phyloP scores from a whole-genome alignment of 2,329 filamentous ascomycete species.

The Aureobasidium leucospermi region DNA sequence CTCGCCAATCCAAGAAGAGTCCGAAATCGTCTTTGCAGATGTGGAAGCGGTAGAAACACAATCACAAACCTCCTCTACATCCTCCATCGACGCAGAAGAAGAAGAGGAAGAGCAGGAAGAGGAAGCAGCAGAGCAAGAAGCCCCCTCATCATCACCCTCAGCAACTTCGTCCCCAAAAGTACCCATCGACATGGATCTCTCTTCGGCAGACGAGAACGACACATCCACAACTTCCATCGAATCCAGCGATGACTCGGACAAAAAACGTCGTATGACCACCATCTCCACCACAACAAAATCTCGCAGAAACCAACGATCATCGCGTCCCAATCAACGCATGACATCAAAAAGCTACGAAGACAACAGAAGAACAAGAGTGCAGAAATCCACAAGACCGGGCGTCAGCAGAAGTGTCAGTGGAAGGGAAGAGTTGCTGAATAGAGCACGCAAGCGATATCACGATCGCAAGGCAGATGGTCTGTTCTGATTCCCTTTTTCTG shows the following conservation, averaged over 20 bases:
- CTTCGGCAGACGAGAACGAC: neutral
- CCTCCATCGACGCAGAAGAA: neutral
- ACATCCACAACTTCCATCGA: constrained; percentile 5
- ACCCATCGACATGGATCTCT: neutral
- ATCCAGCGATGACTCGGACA: neutral
- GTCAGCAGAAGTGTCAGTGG: constrained; percentile 6
- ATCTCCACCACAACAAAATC: neutral
- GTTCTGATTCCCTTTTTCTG: neutral
- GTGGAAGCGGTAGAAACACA: neutral
- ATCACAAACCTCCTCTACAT: neutral
- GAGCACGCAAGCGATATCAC: neutral
- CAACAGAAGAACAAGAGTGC: neutral
- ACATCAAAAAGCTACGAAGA: neutral
- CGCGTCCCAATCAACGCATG: neutral
- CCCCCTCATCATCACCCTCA: neutral
- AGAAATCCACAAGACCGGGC: neutral
- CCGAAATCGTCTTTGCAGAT: neutral
- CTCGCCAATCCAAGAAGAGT: constrained; percentile 6
- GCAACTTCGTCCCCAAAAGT: neutral
- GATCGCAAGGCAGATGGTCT: constrained; percentile 2
- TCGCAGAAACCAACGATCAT: neutral
- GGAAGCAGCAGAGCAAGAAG: neutral
- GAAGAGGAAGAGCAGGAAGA: neutral
- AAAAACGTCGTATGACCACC: neutral
- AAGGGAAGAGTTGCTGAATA: constrained; percentile 6